Evolutionary conservation across 495 filamentous ascomycete genomes (phyloP).

Genomic region (Glutinoglossum americanum): DNA sequence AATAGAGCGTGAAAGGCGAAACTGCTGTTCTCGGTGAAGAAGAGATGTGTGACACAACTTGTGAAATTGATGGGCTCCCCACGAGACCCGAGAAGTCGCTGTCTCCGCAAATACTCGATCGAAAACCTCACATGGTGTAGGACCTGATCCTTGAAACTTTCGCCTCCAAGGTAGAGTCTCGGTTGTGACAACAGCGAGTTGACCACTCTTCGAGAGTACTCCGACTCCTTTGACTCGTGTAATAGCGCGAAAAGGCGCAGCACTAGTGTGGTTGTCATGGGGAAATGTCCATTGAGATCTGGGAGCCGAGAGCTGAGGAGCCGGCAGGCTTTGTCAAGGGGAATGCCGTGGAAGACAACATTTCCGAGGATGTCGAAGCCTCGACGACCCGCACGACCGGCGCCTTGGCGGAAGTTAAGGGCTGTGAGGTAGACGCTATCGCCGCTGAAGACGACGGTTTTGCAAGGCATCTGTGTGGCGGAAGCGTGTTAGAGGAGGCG

Average conservation of each 20-base stretch:
- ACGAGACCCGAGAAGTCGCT: slow-evolving; percentile 33
- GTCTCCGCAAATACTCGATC: slow-evolving; percentile 54
- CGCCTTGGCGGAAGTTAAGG: slow-evolving; percentile 52
- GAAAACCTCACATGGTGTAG: slow-evolving; percentile 60
- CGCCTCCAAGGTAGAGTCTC: slow-evolving; percentile 43
- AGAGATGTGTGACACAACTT: slow-evolving; percentile 41
- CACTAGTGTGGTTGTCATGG: slow-evolving; percentile 49
- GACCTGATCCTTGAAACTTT: slow-evolving; percentile 38
- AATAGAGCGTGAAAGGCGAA: slow-evolving; percentile 59
- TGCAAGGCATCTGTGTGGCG: slow-evolving; percentile 49
- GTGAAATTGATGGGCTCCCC: slow-evolving; percentile 52
- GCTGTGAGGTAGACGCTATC: slow-evolving; percentile 52
- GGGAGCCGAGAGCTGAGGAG: slow-evolving; percentile 51
- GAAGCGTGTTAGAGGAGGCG: background rate
- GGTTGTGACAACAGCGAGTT: slow-evolving; percentile 45
- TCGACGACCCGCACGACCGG: slow-evolving; percentile 56
- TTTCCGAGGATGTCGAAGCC: slow-evolving; percentile 67
- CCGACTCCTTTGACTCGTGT: slow-evolving; percentile 36
- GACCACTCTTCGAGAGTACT: slow-evolving; percentile 36
- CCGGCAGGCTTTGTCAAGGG: slow-evolving; percentile 29
- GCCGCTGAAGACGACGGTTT: slow-evolving; percentile 56
- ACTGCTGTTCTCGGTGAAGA: slow-evolving; percentile 47
- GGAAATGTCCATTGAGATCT: slow-evolving; percentile 56
- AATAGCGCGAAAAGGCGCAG: slow-evolving; percentile 45
- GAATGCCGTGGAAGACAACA: slow-evolving; percentile 48